phyloP scores from a whole-genome alignment of 305 asterid genomes.

The Fraxinus velutina region DNA sequence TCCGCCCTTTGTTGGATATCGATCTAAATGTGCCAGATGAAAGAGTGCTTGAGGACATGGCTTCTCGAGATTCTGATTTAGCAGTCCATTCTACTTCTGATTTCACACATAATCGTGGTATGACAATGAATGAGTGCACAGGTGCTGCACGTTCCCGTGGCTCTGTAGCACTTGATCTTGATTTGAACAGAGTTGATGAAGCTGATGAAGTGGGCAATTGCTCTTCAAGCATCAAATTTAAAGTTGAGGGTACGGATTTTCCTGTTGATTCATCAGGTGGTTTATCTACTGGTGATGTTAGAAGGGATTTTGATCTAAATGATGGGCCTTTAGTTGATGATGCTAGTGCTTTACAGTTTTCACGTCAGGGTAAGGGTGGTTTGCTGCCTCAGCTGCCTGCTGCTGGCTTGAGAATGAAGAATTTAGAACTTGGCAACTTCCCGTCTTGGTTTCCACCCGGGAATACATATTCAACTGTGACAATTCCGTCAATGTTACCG shows the following conservation, averaged over 20 bases:
- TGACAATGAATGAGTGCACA: constrained; percentile 21
- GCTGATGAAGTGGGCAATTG: constrained; percentile 31
- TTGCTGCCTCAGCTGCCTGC: constrained; percentile 24
- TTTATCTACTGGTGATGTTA: constrained; percentile 22
- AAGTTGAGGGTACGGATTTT: constrained; percentile 4
- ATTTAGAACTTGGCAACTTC: constrained; percentile 26
- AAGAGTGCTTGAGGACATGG: constrained; percentile 54
- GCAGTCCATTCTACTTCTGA: constrained; percentile 29
- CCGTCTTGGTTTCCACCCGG: constrained; percentile 55
- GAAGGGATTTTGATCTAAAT: constrained; percentile 44
- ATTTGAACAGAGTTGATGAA: constrained; percentile 40
- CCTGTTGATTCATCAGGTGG: constrained; percentile 17
- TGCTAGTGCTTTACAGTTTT: constrained; percentile 16
- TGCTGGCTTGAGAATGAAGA: constrained; percentile 30
- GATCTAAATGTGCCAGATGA: constrained; percentile 77
- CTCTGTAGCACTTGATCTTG: constrained; percentile 46
- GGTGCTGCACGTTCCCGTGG: constrained; percentile 29
- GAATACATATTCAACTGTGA: constrained; percentile 39
- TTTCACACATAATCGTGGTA: constrained; percentile 22
- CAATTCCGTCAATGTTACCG: constrained; percentile 44
- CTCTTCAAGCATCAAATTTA: constrained; percentile 26
- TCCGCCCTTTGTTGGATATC: constrained; percentile 51
- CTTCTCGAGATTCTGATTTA: constrained; percentile 40
- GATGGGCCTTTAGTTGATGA: constrained; percentile 38
- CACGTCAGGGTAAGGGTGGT: constrained; percentile 24